Evolutionary conservation across 345 rosid species (phyloP).

Genomic region (Brassica rapa): DNA sequence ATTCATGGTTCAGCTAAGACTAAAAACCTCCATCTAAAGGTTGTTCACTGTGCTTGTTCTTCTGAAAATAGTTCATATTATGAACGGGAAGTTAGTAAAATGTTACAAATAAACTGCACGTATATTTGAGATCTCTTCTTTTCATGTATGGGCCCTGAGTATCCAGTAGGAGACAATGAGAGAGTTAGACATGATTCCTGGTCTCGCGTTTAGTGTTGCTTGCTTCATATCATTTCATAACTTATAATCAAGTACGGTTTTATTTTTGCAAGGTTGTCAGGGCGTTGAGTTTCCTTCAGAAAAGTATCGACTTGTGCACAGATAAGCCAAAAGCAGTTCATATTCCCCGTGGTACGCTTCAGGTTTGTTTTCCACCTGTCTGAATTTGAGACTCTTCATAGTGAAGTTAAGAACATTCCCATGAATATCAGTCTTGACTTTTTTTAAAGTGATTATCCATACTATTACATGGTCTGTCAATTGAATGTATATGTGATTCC

Average conservation of each 20-base stretch:
- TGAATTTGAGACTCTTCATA: constrained; percentile 13
- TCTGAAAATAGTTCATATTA: not conserved
- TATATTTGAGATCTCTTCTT: constrained; percentile 1
- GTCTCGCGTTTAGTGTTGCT: constrained; percentile 9
- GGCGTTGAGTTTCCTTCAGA: constrained; percentile 69
- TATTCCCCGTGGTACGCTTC: constrained; percentile 95
- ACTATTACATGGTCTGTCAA: constrained; percentile 3
- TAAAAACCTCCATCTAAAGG: constrained; percentile 8
- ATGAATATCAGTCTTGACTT: not conserved
- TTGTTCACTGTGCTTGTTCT: constrained; percentile 11
- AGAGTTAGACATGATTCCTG: constrained; percentile 17
- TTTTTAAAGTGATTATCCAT: not conserved
- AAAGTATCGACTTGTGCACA: constrained; percentile 49
- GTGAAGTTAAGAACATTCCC: not conserved
- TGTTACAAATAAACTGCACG: not conserved
- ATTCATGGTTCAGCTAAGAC: constrained; percentile 14
- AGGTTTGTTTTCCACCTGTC: constrained; percentile 61
- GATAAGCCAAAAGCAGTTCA: constrained; percentile 68
- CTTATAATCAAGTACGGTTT: constrained; percentile 13
- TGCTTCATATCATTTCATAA: constrained; percentile 1
- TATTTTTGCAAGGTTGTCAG: constrained; percentile 75
- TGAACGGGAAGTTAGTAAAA: not conserved
- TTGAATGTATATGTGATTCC: constrained; percentile 3
- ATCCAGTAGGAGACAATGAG: constrained; percentile 12
- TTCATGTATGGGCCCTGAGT: constrained; percentile 17